Evolutionary conservation across 345 rosid genomes (phyloP), one percentile per base, ranked within the genome.

Genomic region (Acer saccharum): DNA sequence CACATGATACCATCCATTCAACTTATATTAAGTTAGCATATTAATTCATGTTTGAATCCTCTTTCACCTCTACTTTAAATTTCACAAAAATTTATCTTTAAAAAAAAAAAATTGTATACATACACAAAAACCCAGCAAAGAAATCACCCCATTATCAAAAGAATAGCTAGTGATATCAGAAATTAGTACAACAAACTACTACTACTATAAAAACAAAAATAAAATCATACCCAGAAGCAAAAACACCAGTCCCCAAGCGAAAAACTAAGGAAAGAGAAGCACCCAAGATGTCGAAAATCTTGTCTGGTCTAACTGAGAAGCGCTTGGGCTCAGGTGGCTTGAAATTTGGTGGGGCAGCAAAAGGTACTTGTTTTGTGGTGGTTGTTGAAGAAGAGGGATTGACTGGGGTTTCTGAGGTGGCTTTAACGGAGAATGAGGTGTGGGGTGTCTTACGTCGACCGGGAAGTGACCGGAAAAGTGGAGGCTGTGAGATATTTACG

Each of bases 181-280:
- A 2, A 10, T 20, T 48, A 21, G 11, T 10, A 12, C 7, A 48
- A 10, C 46, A 43, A 23, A 10, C 46, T 1, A 43, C 11, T 7
- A 10, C 46, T 1, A 43, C 11, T 7, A 43, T 43, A 43, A 12
- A 8, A 11, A 69, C 9, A 48, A 25, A 64, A 72, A 20, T 3
- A 2, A 10, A 17, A 10, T 3, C 66, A 23, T 86, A 93, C 98
- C 98, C 98, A 66, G 91, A 85, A 84, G 83, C 91, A 76, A 93
- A 92, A 81, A 86, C 87, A 8, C 97, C 98, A 63, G 98, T 91
- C 14, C 93, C 99, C 35, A 88, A 82, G 35, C 98, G 88, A 74
- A 95, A 91, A 76, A 91, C 10, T 78, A 95, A 78, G 41, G 94
- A 85, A 46, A 93, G 83, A 20, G 97, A 68, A 17, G 99, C 94